These are phyloP conservation scores for Soucietia sequanensis DNA, from an alignment of 805 yeast genomes.

Conservation along the genomic window DNA sequence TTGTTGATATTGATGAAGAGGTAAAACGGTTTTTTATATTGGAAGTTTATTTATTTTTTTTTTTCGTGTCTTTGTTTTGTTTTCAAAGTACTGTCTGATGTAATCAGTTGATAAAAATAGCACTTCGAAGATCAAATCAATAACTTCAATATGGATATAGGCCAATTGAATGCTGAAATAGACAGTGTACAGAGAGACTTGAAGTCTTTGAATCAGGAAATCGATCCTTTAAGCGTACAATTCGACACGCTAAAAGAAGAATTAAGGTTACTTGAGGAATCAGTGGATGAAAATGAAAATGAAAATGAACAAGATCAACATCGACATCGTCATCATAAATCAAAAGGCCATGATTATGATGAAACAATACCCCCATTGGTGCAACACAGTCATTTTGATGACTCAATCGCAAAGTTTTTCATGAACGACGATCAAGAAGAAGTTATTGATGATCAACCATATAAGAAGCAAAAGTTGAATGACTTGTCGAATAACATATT, in stretches of 20 bases:
- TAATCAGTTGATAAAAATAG: no score
- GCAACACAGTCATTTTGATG: constrained; percentile 29
- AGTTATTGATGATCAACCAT: not conserved
- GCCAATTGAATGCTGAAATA: constrained; percentile 9
- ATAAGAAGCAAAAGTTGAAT: constrained; percentile 5
- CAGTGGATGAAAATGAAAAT: constrained; percentile 10
- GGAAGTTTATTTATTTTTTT: not conserved
- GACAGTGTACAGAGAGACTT: constrained; percentile 18
- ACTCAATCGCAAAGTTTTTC: constrained; percentile 24
- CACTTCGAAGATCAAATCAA: no score
- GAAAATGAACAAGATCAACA: constrained; percentile 1
- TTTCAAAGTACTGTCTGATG: no score
- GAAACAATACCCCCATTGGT: constrained; percentile 15
- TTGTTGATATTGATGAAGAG: no score
- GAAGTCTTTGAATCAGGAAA: constrained; percentile 15
- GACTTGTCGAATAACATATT: constrained; percentile 2
- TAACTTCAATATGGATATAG: constrained; percentile 1
- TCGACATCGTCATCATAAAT: not conserved
- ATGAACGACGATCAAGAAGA: not conserved
- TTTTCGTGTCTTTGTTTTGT: no score
- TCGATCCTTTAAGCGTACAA: constrained; percentile 11
- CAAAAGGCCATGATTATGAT: not conserved
- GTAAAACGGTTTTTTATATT: no score
- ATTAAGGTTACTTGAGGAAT: not conserved
- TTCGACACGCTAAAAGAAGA: constrained; percentile 6